phyloP scores from a whole-genome alignment of 306 rosid species.

The Malus fusca region DNA sequence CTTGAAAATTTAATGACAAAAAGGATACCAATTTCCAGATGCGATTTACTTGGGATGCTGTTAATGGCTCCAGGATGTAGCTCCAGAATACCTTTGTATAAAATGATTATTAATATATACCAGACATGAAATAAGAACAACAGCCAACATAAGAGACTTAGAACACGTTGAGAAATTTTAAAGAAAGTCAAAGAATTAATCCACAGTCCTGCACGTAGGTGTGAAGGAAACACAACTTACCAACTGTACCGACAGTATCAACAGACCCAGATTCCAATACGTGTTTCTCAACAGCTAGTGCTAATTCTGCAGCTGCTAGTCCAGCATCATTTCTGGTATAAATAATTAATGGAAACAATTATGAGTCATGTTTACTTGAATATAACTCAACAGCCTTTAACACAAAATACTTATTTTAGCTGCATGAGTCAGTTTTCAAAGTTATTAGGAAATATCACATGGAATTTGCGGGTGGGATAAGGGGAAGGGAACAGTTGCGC shows the following conservation, averaged over 20 bases:
- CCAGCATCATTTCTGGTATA: constrained; percentile 87
- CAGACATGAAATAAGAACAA: background rate
- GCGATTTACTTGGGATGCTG: constrained; percentile 92
- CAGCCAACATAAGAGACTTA: background rate
- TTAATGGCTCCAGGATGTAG: constrained; percentile 96
- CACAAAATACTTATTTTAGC: background rate
- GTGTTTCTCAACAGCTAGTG: constrained; percentile 77
- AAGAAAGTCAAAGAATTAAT: background rate
- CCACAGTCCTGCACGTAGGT: background rate
- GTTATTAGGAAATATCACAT: background rate
- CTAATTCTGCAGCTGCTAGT: constrained; percentile 90
- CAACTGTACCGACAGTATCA: constrained; percentile 91
- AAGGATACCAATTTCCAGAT: constrained; percentile 75
- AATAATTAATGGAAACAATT: constrained; percentile 14
- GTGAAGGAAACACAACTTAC: constrained; percentile 34
- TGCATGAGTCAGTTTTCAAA: background rate
- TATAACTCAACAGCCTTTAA: background rate
- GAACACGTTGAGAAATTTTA: background rate
- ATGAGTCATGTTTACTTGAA: background rate
- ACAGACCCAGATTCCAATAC: constrained; percentile 85
- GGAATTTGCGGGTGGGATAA: background rate
- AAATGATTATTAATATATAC: constrained; percentile 13
- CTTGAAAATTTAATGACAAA: background rate
- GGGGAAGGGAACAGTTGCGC: background rate
- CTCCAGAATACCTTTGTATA: constrained; percentile 62